Base-by-base conservation (phyloP, 108 stramenopile genomes). In the Fragilariopsis cylindrus region DNA sequence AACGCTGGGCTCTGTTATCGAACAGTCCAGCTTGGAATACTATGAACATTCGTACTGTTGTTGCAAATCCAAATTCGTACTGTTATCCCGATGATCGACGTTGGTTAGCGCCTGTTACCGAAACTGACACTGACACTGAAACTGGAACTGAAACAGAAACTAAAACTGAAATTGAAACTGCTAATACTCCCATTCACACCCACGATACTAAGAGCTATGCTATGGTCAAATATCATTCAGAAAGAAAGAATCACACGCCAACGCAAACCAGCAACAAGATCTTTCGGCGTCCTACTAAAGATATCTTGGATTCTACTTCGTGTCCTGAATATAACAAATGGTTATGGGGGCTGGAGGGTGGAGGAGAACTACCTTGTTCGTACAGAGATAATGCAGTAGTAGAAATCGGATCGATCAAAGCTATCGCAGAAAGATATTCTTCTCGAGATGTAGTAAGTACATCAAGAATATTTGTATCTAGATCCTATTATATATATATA, bases 1-100 rank as follows among this genome's bases (percentile, higher is more conserved):
- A 95, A 16, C 82, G 94, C n/a, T 95, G 91, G 91, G 87, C 89
- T 39, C 57, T 95, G 3, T 81, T 86, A 3, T 92, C 94, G 16
- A 79, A 78, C 57, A 87, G 73, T 69, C 74, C 47, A 7, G 72
- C 53, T 9, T 82, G 67, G 76, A 49, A 67, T 11, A 52, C 65
- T 5, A 69, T 84, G 15, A 48, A 57, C 4, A 53, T 95, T 30
- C 75, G 82, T 13, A 65, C 82, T 8, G 88, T 95, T 8, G 88
- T 83, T 9, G 94, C 94, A 60, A 95, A 95, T 90, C 94, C 94
- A 11, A 45, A 88, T 56, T 85, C 85, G 8, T 95, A 82, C 71
- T 76, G 83, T 40, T 95, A 92, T 64, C 69, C 90, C 45, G 90
- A 92, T 70, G 82, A 44, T 3, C 70, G 90, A 66, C 82, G 94